These are phyloP conservation scores for Pyricularia sp. DNA, from an alignment of 2,329 filamentous ascomycete genomes.

Conservation along the genomic window DNA sequence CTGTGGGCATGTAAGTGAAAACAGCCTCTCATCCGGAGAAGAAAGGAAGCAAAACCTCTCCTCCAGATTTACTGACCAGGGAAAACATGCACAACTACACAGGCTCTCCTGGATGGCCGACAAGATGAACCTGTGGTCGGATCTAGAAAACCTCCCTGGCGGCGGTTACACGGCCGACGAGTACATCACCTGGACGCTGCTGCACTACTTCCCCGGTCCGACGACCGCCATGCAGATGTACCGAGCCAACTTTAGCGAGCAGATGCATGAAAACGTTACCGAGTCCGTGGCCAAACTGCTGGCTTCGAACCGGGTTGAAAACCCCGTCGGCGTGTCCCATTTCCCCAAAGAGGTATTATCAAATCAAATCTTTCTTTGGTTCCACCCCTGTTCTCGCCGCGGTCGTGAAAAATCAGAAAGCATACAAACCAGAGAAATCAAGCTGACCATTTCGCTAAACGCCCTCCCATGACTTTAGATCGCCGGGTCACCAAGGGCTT, in stretches of 20 bases:
- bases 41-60: too few relatives aligned
- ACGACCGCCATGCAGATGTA: slow-evolving; percentile 11
- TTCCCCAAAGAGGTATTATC: slow-evolving; percentile 22
- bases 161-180: slow-evolving; percentile 10
- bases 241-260: not conserved
- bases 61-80: not conserved
- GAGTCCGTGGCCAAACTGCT: not conserved
- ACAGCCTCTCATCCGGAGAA: too few relatives aligned
- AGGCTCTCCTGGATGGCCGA: slow-evolving; percentile 4
- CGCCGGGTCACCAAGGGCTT: slow-evolving; percentile 23
- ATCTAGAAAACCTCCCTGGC: not conserved
- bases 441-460: slow-evolving; percentile 16
- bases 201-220: slow-evolving; percentile 14
- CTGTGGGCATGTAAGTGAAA: slow-evolving; percentile 19
- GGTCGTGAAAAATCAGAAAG: too few relatives aligned
- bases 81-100: slow-evolving; percentile 7
- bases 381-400: slow-evolving; percentile 22
- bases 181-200: slow-evolving; percentile 14
- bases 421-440: too few relatives aligned
- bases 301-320: not conserved
- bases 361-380: slow-evolving; percentile 30
- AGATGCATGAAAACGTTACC: not conserved
- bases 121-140: slow-evolving; percentile 1
- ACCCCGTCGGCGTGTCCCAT: slow-evolving; percentile 11
- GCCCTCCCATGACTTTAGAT: slow-evolving; percentile 13